phyloP scores from a whole-genome alignment of 305 asterid genomes.

The Coffea humblotiana region DNA sequence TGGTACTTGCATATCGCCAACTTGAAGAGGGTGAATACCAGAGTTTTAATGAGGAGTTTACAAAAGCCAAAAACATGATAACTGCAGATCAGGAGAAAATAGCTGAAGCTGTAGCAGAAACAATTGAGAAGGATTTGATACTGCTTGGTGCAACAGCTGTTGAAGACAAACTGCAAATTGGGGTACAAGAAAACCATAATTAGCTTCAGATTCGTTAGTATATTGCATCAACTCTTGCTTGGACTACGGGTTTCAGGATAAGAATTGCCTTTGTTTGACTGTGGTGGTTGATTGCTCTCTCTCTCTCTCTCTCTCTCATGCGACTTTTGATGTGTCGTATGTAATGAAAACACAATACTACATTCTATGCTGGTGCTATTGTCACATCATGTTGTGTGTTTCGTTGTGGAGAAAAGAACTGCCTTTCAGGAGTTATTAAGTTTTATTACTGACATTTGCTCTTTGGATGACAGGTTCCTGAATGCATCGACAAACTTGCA shows the following conservation, averaged over 20 bases:
- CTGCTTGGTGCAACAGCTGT: constrained; percentile 83
- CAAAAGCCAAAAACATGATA: constrained; percentile 43
- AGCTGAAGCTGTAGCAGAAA: constrained; percentile 56
- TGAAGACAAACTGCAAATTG: constrained; percentile 71
- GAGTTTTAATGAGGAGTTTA: constrained; percentile 38
- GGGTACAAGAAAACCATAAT: constrained; percentile 35
- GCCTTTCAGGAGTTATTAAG: neutral
- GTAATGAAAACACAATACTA: neutral
- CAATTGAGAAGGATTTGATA: constrained; percentile 62
- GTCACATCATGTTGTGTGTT: neutral
- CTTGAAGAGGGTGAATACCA: constrained; percentile 45
- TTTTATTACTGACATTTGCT: neutral
- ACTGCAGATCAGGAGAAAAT: constrained; percentile 58
- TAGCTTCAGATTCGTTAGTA: constrained; percentile 1
- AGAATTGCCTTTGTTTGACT: neutral
- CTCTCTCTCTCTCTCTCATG: neutral
- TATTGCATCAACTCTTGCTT: constrained; percentile 5
- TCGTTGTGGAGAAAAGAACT: neutral
- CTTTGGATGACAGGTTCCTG: constrained; percentile 63
- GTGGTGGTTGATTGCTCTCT: neutral
- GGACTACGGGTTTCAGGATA: neutral
- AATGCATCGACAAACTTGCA: constrained; percentile 79
- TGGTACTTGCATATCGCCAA: constrained; percentile 58
- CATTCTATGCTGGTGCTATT: neutral
- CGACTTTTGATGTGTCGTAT: neutral